These are phyloP conservation scores for Lactarius hengduanensis DNA, from an alignment of 768 basidiomycete species.

Conservation along the genomic window DNA sequence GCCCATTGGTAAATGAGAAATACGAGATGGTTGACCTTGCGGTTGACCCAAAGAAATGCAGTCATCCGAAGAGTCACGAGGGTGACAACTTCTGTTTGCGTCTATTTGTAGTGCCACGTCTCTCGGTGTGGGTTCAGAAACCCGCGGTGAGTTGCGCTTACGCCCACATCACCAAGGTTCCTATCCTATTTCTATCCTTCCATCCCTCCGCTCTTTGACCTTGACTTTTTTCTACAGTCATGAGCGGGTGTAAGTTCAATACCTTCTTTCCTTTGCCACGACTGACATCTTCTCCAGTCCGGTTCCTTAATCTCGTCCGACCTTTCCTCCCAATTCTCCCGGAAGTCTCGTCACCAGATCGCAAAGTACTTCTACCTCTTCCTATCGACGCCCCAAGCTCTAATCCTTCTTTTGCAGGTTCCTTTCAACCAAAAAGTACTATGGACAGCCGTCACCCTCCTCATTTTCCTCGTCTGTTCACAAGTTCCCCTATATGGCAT, in stretches of 20 bases:
- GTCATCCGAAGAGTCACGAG: constrained; percentile 5
- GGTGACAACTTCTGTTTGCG: constrained; percentile 11
- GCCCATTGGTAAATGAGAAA: no score
- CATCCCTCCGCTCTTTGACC: constrained; percentile 31
- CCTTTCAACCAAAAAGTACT: constrained; percentile 98
- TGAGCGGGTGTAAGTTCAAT: constrained; percentile 74
- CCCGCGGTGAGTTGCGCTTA: background rate
- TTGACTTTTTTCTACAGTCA: constrained; percentile 40
- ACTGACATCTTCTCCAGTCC: constrained; percentile 51
- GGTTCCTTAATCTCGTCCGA: constrained; percentile 96
- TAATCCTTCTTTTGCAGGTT: constrained; percentile 50
- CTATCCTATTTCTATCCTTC: constrained; percentile 11
- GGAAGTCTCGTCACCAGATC: constrained; percentile 96
- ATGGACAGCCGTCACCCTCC: constrained; percentile 99
- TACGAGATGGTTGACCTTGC: background rate
- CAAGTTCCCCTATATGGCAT: constrained; percentile 99
- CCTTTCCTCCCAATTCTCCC: constrained; percentile 96
- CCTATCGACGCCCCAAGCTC: constrained; percentile 7
- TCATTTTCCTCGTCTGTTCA: constrained; percentile 99
- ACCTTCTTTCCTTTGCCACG: background rate
- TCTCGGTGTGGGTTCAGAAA: background rate
- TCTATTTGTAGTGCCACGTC: constrained; percentile 31
- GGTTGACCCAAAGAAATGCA: background rate
- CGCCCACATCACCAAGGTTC: constrained; percentile 4
- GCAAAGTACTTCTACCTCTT: constrained; percentile 61